phyloP scores from a whole-genome alignment of 1,284 basidiomycete species.

The Heterobasidion annosum region DNA sequence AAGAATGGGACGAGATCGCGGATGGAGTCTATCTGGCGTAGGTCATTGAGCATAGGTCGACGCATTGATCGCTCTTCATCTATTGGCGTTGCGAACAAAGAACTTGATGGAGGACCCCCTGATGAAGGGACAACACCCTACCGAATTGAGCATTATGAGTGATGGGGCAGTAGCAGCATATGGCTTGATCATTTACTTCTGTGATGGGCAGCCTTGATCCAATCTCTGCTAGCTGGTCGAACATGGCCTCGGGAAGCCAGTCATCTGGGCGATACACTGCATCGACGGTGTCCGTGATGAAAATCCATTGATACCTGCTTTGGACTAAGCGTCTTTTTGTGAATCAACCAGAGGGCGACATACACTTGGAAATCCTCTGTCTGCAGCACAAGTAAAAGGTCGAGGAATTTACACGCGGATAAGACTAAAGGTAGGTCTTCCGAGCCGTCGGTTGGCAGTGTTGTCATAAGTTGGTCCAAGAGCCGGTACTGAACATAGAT shows the following conservation, averaged over 20 bases:
- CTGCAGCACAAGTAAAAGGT: conserved; percentile 85
- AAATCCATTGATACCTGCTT: conserved; percentile 94
- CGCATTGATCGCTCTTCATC: conserved; percentile 40
- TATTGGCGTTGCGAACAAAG: conserved; percentile 6
- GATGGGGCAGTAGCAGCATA: too few species aligned
- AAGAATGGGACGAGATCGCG: conserved; percentile 83
- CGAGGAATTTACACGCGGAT: conserved; percentile 89
- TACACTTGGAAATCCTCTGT: conserved; percentile 98
- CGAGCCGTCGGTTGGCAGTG: conserved; percentile 65
- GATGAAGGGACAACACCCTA: not conserved
- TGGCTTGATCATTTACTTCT: conserved; percentile 16
- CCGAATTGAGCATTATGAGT: not conserved
- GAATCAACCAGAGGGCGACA: conserved; percentile 16
- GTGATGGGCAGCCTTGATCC: conserved; percentile 51
- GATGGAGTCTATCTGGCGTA: conserved; percentile 73
- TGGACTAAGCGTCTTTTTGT: not conserved
- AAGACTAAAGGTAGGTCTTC: conserved; percentile 80
- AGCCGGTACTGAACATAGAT: conserved; percentile 51
- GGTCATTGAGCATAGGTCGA: conserved; percentile 58
- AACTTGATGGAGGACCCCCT: not conserved
- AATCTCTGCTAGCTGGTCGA: conserved; percentile 87
- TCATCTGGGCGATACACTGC: conserved; percentile 83
- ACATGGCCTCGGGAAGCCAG: conserved; percentile 79
- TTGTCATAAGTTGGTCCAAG: conserved; percentile 58
- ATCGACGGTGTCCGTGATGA: conserved; percentile 96